These are phyloP conservation scores for Hygrocybe punicea DNA, from an alignment of 768 basidiomycete genomes.

Conservation along the genomic window DNA sequence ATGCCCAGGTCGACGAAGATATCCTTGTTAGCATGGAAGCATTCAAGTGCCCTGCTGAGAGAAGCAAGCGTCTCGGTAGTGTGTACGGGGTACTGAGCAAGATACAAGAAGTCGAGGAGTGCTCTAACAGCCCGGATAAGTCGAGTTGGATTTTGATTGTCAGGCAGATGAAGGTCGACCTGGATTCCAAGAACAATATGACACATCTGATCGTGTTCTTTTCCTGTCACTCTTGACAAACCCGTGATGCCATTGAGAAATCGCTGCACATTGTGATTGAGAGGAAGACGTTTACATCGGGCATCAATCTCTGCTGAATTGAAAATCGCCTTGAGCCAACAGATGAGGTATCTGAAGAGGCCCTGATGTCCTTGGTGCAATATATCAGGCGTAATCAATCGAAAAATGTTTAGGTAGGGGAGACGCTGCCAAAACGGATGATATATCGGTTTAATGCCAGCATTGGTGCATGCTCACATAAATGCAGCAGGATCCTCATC, in stretches of 20 bases:
- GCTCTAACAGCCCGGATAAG: constrained; percentile 29
- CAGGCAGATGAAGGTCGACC: constrained; percentile 18
- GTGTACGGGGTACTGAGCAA: constrained; percentile 36
- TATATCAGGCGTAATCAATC: constrained; percentile 27
- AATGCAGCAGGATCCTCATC: too few species aligned
- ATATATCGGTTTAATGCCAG: constrained; percentile 14
- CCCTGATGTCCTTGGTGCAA: constrained; percentile 31
- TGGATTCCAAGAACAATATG: constrained; percentile 31
- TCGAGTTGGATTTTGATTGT: constrained; percentile 5
- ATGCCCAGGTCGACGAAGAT: constrained; percentile 36
- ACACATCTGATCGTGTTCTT: constrained; percentile 34
- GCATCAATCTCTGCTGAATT: constrained; percentile 36
- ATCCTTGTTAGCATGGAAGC: constrained; percentile 38
- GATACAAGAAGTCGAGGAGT: constrained; percentile 39
- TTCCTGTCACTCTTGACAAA: constrained; percentile 33
- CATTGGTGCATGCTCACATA: constrained; percentile 7
- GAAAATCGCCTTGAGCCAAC: constrained; percentile 27
- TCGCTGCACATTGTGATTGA: constrained; percentile 32
- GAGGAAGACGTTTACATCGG: constrained; percentile 29
- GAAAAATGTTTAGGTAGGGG: constrained; percentile 32
- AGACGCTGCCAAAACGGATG: constrained; percentile 35
- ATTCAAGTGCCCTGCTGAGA: constrained; percentile 24
- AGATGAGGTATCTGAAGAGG: constrained; percentile 31
- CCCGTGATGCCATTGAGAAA: constrained; percentile 37
- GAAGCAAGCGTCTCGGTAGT: constrained; percentile 24